Base-by-base conservation (phyloP, 208 protist genomes). In the Wallacemonas collosoma region DNA sequence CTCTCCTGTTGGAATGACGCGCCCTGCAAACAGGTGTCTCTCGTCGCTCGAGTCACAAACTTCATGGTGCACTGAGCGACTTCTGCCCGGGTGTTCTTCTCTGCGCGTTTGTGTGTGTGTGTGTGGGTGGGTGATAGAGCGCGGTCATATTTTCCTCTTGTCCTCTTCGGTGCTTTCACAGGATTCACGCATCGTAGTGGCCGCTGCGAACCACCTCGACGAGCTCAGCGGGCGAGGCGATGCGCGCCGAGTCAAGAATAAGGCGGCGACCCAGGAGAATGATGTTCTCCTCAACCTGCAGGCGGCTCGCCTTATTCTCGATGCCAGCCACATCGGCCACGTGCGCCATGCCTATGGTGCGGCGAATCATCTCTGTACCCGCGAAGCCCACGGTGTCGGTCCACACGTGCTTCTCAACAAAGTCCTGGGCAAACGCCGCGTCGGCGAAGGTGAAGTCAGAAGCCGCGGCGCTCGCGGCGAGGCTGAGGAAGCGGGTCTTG, bases 261-360 rank as follows among this genome's bases (percentile, higher is more conserved):
- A 84, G 47, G 39, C 65, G 64, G 11, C 58, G 58, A 38, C 79
- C 79, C 48, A 84, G 75, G 12, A 73, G 74, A 41, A 80, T 58
- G 12, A 60, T 67, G 17, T 8, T 43, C 56, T 76, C 67, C 66
- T 77, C 79, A 15, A 69, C 69, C 5, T 51, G 41, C 15, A 84
- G 68, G 1, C 79, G 74, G 17, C 50, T 40, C 26, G 26, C 55
- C 0, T 58, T 64, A 45, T 51, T 38, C 36, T 36, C 44, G 35
- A 84, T 80, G 44, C 70, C 58, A 50, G 79, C 79, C 41, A 80
- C 67, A 69, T 84, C 79, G 5, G 75, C 75, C 15, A 84, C 79
- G 60, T 84, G 79, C 2, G 73, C 74, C 15, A 84, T 70, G n/a
- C 73, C 75, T 1, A 84, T 56, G 15, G 71, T 80, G 26, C 79